phyloP scores from a whole-genome alignment of 2,329 filamentous ascomycete genomes.

The Volutella citrinella region DNA sequence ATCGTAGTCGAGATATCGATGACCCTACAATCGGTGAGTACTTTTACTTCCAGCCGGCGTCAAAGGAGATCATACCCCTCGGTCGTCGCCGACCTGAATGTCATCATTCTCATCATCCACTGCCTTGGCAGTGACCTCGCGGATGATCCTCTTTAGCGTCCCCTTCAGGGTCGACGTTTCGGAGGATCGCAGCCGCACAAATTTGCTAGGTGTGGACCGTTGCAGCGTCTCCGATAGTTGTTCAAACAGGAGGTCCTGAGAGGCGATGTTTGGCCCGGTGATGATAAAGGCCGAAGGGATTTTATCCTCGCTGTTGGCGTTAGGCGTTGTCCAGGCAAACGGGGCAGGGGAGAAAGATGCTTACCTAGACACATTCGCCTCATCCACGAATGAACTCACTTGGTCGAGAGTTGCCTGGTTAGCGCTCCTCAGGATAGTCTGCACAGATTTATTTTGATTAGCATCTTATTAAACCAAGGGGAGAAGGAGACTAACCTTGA shows the following conservation, averaged over 20 bases:
- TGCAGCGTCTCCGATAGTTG: constrained; percentile 61
- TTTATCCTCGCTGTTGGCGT: constrained; percentile 45
- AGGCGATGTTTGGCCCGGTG: constrained; percentile 75
- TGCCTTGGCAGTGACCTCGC: constrained; percentile 52
- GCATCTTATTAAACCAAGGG: too few species aligned
- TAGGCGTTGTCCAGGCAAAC: too few species aligned
- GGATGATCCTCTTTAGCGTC: constrained; percentile 69
- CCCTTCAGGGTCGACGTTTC: constrained; percentile 74
- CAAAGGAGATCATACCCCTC: constrained; percentile 40
- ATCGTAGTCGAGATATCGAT: constrained; percentile 73
- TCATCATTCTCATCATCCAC: constrained; percentile 58
- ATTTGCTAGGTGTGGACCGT: constrained; percentile 46
- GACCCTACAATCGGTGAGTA: constrained; percentile 41
- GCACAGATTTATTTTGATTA: too few species aligned
- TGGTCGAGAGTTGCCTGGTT: constrained; percentile 59
- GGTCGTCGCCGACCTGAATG: constrained; percentile 40
- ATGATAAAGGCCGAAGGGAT: constrained; percentile 71
- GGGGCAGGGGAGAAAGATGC: too few species aligned
- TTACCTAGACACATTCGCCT: too few species aligned
- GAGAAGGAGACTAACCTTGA: constrained; percentile 51
- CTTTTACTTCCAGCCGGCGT: neutral
- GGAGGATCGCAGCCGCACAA: constrained; percentile 65
- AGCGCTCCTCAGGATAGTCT: constrained; percentile 57
- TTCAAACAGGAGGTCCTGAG: constrained; percentile 70
- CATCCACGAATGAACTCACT: constrained; percentile 54